Percentiles rank a stretch among this genome's conserved stretches.
phyloP scores from a whole-genome alignment of 257 asterid genomes.

The Ballota nigra region DNA sequence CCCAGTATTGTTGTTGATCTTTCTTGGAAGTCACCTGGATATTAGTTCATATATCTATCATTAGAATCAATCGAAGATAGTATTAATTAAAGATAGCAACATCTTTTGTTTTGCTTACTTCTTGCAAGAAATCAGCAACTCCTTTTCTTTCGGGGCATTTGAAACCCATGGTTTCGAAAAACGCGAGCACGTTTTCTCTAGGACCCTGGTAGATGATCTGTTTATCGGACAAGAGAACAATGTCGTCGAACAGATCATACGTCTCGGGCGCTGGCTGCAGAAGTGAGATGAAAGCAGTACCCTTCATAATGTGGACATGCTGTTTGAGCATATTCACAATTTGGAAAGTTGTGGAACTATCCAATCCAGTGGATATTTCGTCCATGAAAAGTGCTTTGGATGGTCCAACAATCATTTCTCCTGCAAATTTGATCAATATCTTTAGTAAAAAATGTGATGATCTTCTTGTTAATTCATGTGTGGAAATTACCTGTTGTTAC shows the following conservation, averaged over 20 bases:
- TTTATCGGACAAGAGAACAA: constrained; percentile 54
- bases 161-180: constrained; percentile 63
- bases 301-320: constrained; percentile 59
- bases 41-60: not conserved
- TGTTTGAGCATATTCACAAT: constrained; percentile 52
- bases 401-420: constrained; percentile 72
- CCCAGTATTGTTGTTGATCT: constrained; percentile 73
- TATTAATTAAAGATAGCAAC: no score
- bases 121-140: constrained; percentile 73
- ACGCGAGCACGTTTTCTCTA: constrained; percentile 43
- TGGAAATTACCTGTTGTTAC: constrained; percentile 44
- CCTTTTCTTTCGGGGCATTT: constrained; percentile 63
- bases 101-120: constrained; percentile 31
- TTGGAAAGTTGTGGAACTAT: constrained; percentile 65
- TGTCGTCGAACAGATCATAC: constrained; percentile 58
- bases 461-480: not conserved
- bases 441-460: not conserved
- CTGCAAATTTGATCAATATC: constrained; percentile 23
- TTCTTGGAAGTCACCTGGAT: constrained; percentile 68
- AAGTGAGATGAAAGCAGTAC: constrained; percentile 66
- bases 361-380: constrained; percentile 67
- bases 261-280: constrained; percentile 74
- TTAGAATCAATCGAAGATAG: constrained; percentile 14
- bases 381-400: constrained; percentile 71
- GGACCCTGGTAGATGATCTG: constrained; percentile 63